Percentiles rank a stretch among this genome's conserved stretches.
Conservation (phyloP, 331 rosid species). For the Malus hybrid region DNA sequence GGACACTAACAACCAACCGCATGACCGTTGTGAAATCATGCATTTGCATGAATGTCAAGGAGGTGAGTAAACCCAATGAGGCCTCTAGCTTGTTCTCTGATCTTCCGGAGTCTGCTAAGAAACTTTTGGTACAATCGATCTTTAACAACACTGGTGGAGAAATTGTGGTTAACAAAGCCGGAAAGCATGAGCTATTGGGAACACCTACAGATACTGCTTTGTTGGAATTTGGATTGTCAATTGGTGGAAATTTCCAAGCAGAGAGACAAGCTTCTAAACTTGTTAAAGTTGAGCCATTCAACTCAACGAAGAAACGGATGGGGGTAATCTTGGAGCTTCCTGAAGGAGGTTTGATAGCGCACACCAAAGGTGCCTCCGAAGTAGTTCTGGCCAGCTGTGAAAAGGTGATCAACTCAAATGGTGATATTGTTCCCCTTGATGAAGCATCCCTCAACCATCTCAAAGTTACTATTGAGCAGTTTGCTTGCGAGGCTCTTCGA, state of each 20-base stretch:
- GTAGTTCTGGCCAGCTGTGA: constrained; percentile 78
- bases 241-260: constrained; percentile 68
- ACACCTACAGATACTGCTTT: constrained; percentile 87
- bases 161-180: constrained; percentile 62
- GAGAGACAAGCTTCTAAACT: constrained; percentile 56
- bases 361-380: constrained; percentile 93
- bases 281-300: constrained; percentile 92
- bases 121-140: constrained; percentile 63
- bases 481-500: constrained; percentile 87
- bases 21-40: constrained; percentile 97
- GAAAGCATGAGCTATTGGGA: constrained; percentile 73
- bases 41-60: constrained; percentile 64
- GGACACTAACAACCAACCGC: constrained; percentile 86
- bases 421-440: constrained; percentile 78
- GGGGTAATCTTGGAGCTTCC: constrained; percentile 79
- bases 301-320: constrained; percentile 82
- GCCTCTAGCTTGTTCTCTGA: constrained; percentile 50
- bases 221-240: constrained; percentile 74
- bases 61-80: constrained; percentile 27
- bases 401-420: constrained; percentile 61
- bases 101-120: constrained; percentile 50
- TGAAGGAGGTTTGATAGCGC: constrained; percentile 64
- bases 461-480: constrained; percentile 50
- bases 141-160: constrained; percentile 92
- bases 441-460: constrained; percentile 53